A percentile compares a stretch with the other conserved stretches of the same genome.
Evolutionary conservation across 2,329 filamentous ascomycete species (phyloP).

Genomic region (Alternaria metachromatica): DNA sequence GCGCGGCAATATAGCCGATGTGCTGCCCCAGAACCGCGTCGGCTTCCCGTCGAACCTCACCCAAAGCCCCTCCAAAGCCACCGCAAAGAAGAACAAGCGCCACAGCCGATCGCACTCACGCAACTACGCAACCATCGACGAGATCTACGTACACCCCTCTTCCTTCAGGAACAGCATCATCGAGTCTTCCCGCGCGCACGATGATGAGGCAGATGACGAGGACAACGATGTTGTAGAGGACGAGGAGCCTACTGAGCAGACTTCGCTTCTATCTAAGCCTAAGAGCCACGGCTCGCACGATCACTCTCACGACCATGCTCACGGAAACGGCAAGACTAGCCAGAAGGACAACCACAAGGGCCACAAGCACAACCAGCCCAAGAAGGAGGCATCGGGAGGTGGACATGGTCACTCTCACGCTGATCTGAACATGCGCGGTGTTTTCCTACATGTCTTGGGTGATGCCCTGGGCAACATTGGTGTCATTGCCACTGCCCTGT

Average conservation of each 20-base stretch:
- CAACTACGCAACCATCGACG: conserved; percentile 64
- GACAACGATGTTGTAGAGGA: conserved; percentile 55
- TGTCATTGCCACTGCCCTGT: conserved; percentile 79
- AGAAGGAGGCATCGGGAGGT: conserved; percentile 63
- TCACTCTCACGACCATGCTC: conserved; percentile 11
- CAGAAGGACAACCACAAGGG: conserved; percentile 61
- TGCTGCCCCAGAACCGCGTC: conserved; percentile 68
- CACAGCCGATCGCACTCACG: conserved; percentile 66
- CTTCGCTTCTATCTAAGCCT: conserved; percentile 45
- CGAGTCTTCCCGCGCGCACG: conserved; percentile 71
- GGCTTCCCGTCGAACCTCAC: conserved; percentile 52
- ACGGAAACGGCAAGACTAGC: conserved; percentile 24
- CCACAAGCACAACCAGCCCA: conserved; percentile 83
- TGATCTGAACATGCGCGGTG: conserved; percentile 92
- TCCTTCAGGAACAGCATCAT: conserved; percentile 94
- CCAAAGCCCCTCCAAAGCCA: conserved; percentile 19
- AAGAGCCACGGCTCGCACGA: conserved; percentile 33
- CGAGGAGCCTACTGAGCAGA: conserved; percentile 50
- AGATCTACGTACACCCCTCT: conserved; percentile 84
- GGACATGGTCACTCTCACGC: conserved; percentile 78
- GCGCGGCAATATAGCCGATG: conserved; percentile 64
- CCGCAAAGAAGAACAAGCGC: conserved; percentile 57
- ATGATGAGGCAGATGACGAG: conserved; percentile 62
- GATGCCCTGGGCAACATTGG: conserved; percentile 87
- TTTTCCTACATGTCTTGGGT: conserved; percentile 74